Evolutionary conservation across 768 basidiomycete genomes (phyloP).

Genomic region (Suillus alpinus): DNA sequence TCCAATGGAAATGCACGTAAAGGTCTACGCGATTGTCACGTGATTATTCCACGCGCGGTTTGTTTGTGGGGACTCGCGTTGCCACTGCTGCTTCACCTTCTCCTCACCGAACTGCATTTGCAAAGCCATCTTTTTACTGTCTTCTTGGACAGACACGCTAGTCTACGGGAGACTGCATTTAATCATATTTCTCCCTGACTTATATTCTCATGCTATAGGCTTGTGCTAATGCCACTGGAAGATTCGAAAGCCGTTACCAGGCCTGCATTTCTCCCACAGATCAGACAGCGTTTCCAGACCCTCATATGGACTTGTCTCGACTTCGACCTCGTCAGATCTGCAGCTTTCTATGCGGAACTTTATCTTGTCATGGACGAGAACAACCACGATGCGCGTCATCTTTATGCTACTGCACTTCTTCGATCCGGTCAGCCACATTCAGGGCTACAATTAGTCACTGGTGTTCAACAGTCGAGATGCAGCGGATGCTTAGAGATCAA

Average conservation of each 20-base stretch:
- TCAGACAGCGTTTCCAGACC: conserved; percentile 65
- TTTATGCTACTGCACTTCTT: conserved; percentile 78
- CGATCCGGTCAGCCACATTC: conserved; percentile 70
- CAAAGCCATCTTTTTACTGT: conserved; percentile 4
- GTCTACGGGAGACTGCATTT: conserved; percentile 3
- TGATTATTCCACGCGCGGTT: conserved; percentile 20
- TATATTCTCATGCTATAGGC: conserved; percentile 32
- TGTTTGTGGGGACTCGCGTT: conserved; percentile 18
- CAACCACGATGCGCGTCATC: conserved; percentile 80
- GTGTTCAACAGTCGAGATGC: conserved; percentile 58
- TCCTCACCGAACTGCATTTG: conserved; percentile 19
- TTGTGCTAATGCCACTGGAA: conserved; percentile 56
- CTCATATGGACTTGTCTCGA: conserved; percentile 86
- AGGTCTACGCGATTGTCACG: conserved; percentile 22
- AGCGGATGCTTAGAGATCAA: conserved; percentile 78
- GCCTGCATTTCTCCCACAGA: conserved; percentile 49
- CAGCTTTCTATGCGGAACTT: conserved; percentile 87
- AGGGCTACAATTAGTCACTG: conserved; percentile 67
- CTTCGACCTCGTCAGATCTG: conserved; percentile 72
- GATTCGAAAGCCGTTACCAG: conserved; percentile 26
- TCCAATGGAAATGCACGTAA: not conserved
- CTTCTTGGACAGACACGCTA: conserved; percentile 9
- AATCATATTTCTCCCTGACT: conserved; percentile 16
- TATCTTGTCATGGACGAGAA: conserved; percentile 68
- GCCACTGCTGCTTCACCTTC: conserved; percentile 11